Conservation (phyloP, 2,329 filamentous ascomycete genomes). For the Simplicillium sp. region DNA sequence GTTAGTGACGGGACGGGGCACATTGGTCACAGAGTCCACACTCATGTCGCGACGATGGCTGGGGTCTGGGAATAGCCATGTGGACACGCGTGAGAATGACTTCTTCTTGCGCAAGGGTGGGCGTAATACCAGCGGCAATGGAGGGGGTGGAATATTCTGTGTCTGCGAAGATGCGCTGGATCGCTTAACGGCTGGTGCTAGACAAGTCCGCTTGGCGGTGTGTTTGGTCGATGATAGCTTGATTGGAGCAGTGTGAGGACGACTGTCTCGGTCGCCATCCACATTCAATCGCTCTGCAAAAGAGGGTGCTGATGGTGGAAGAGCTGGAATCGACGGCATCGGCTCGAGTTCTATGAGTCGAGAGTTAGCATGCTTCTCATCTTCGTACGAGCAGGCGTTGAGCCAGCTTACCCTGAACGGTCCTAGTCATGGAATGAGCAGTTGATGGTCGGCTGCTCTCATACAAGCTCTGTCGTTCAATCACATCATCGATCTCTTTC, state of each 20-base stretch:
- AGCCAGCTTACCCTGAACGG: slow-evolving; percentile 19
- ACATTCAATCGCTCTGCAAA: slow-evolving; percentile 46
- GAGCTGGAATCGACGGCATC: slow-evolving; percentile 46
- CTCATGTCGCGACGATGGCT: slow-evolving; percentile 28
- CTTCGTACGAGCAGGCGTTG: no score
- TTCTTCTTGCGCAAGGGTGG: slow-evolving; percentile 57
- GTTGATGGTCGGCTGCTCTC: slow-evolving; percentile 43
- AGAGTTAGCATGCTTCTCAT: no score
- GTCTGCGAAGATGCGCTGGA: not conserved
- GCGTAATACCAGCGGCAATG: slow-evolving; percentile 48
- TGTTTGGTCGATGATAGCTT: slow-evolving; percentile 9
- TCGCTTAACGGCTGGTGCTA: not conserved
- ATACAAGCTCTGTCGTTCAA: slow-evolving; percentile 52
- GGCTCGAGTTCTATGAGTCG: slow-evolving; percentile 24
- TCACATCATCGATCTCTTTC: slow-evolving; percentile 48
- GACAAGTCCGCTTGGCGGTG: not conserved
- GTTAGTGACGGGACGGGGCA: slow-evolving; percentile 39
- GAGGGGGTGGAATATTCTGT: slow-evolving; percentile 30
- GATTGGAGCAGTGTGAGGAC: slow-evolving; percentile 21
- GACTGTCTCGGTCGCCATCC: slow-evolving; percentile 28
- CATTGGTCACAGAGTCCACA: slow-evolving; percentile 44
- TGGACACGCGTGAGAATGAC: slow-evolving; percentile 53
- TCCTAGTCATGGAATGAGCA: slow-evolving; percentile 27
- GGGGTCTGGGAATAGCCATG: slow-evolving; percentile 43
- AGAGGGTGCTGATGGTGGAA: slow-evolving; percentile 47